These are phyloP conservation scores for Lipomyces kockii DNA, from an alignment of 805 yeast species.

Conservation along the genomic window DNA sequence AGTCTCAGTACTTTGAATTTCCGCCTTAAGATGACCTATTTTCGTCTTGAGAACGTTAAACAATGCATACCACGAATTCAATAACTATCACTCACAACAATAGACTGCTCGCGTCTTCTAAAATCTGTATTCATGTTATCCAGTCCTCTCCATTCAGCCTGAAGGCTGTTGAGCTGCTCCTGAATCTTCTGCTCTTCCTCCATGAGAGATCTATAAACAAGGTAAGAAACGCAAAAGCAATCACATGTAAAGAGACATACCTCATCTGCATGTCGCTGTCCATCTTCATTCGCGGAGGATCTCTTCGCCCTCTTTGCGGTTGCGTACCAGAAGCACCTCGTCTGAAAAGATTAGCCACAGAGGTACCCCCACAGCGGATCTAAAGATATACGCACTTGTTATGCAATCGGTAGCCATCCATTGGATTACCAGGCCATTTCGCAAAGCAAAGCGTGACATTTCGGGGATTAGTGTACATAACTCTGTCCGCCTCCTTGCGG, in stretches of 20 bases:
- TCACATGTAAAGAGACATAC: neutral
- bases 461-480: conserved; percentile 46
- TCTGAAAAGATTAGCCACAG: neutral
- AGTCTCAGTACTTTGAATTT: conserved; percentile 12
- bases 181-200: conserved; percentile 2
- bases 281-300: conserved; percentile 38
- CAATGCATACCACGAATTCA: neutral
- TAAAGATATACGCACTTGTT: conserved; percentile 26
- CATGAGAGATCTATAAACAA: conserved; percentile 1
- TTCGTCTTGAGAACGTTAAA: conserved; percentile 10
- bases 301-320: conserved; percentile 51
- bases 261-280: conserved; percentile 16
- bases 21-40: conserved; percentile 13
- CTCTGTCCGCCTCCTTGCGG: conserved; percentile 56
- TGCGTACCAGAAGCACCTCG: conserved; percentile 57
- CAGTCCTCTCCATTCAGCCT: neutral
- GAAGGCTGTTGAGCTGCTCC: neutral
- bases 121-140: neutral
- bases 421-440: conserved; percentile 50
- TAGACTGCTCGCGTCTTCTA: conserved; percentile 7
- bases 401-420: conserved; percentile 53
- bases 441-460: conserved; percentile 54
- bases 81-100: neutral
- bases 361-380: neutral
- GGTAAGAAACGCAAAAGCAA: neutral